Conservation (phyloP, 352 stramenopile species). For the Phytophthora chlamydospora region DNA sequence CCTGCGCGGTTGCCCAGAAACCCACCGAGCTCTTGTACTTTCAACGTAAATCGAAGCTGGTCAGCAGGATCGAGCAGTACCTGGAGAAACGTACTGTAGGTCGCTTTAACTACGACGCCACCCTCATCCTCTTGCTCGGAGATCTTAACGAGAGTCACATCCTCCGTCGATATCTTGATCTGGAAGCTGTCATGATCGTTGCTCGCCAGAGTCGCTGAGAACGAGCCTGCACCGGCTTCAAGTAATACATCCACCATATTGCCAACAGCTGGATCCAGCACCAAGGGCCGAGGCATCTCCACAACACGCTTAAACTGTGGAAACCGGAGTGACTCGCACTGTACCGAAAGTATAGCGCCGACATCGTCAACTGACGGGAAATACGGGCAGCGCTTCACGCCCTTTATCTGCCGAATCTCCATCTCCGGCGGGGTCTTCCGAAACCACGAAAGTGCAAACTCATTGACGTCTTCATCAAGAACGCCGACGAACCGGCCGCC, state of each 20-base stretch:
- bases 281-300: slow-evolving; percentile 50
- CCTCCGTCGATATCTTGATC: slow-evolving; percentile 67
- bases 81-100: slow-evolving; percentile 70
- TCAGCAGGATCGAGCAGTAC: slow-evolving; percentile 73
- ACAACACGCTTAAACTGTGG: slow-evolving; percentile 59
- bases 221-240: slow-evolving; percentile 69
- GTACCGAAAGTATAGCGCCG: slow-evolving; percentile 54
- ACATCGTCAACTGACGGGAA: slow-evolving; percentile 80
- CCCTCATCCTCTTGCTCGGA: slow-evolving; percentile 74
- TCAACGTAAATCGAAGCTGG: slow-evolving; percentile 72
- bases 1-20: slow-evolving; percentile 67
- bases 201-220: slow-evolving; percentile 80
- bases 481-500: slow-evolving; percentile 58
- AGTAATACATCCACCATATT: slow-evolving; percentile 78
- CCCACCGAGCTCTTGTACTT: slow-evolving; percentile 77
- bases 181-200: slow-evolving; percentile 86
- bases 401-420: slow-evolving; percentile 75
- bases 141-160: slow-evolving; percentile 70
- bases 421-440: slow-evolving; percentile 52
- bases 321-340: slow-evolving; percentile 74
- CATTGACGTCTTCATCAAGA: slow-evolving; percentile 61
- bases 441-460: slow-evolving; percentile 77
- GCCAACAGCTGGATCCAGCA: slow-evolving; percentile 66
- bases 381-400: slow-evolving; percentile 58
- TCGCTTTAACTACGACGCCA: slow-evolving; percentile 56